Base-by-base conservation (phyloP, 108 stramenopile genomes). In the Nitzschia inconspicua region DNA sequence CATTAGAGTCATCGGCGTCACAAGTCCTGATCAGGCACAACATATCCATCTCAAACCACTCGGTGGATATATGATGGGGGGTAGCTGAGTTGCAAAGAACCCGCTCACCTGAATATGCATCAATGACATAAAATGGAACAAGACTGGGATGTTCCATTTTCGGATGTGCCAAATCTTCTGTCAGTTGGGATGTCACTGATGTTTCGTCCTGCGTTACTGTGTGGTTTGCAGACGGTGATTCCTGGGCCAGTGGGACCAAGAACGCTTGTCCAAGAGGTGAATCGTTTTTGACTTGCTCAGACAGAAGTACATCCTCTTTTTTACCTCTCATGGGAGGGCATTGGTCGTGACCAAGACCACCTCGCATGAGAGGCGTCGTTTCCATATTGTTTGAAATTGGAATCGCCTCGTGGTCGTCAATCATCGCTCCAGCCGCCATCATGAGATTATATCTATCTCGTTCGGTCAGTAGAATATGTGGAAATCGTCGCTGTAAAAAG, bases 11-110 rank as follows among this genome's bases (percentile, higher is more conserved):
- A 50, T 92, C 86, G 10, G 67, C 77, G 47, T 95, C 87, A 9
- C 87, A 76, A 22, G 95, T 91, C 31, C 88, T 78, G 71, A 95
- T 60, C 75, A 96, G 70, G n/a, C 91, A 63, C 44, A 94, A 39
- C 78, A 95, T 79, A 25, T 86, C 65, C 22, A 90, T 85, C 10
- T 71, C 69, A 53, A 96, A 89, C 60, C 84, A 76, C 7, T 96
- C 91, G 36, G 82, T 94, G 18, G 65, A 65, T 20, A 79, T 62
- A 36, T 44, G 63, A 44, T 22, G 29, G 0, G 66, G 48, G 6
- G 47, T 57, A 13, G 44, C 49, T 8, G 60, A 23, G 60, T 91
- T 84, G 29, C 75, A 73, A 18, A 61, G 52, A 20, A 86, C 63
- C 1, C 86, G 79, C 48, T 71, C 34, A 0, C 57, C 47, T 28